Base-by-base conservation (phyloP, 176 grass and related monocot genomes). In the Alloteropsis semialata region DNA sequence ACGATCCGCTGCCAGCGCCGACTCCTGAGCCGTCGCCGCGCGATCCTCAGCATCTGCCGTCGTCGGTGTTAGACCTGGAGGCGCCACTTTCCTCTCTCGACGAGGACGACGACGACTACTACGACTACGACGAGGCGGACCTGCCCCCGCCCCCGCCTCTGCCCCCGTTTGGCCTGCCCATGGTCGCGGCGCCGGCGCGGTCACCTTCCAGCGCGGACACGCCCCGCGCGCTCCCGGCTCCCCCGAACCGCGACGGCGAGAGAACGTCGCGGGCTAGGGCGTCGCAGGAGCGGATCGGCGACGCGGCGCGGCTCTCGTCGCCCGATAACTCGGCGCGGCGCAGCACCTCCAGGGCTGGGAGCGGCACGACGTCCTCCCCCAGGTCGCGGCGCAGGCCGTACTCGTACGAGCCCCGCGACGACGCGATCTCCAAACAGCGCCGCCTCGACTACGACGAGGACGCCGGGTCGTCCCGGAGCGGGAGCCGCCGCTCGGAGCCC, bases 41-140 rank as follows among this genome's bases (percentile, higher is more conserved):
- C 3, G 60, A 16, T 33, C 13, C 10, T 18, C 13, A 8, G 18
- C 10, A 34, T 24, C 65, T 14, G 50, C 29, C 66, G 30, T 50
- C 75, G 7, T 30, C 65, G 65, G 54, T 61, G 42, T 12, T 79
- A 5, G 83, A 85, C 29, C 83, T 85, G 6, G 75, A 85, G 2
- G 65, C 41, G 10, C 42, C 75, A 12, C 7, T 71, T 41, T 79
- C 75, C 4, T 43, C 54, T 41, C 83, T 85, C 22, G 83, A 78
- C 22, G 75, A 49, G 3, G 83, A 49, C 9, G 74, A 56, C 0
- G 64, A 69, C 5, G 53, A 45, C 10, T 62, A 68, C 9, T 24
- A 56, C 36, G 68, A 58, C 12, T 37, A 68, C 3, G 63, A 42
- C 7, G 74, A 36, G 15, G 34, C 2, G 68, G 42, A 80, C 2